A percentile compares a stretch with the other conserved stretches of the same genome.
Evolutionary conservation across 257 asterid species (phyloP).

Genomic region (Cruciata laevipes): DNA sequence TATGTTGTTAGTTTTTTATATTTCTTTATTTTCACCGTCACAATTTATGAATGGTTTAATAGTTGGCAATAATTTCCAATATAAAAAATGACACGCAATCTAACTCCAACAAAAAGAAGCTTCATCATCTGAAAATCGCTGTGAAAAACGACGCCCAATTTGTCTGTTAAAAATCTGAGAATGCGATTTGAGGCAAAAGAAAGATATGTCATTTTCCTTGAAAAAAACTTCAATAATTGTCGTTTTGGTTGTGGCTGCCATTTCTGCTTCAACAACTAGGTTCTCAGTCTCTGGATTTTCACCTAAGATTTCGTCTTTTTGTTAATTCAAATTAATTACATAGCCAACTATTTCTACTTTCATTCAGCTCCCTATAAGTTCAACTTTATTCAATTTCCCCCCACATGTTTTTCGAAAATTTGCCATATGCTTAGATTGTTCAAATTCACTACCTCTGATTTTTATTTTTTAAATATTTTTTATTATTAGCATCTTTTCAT

Average conservation of each 20-base stretch:
- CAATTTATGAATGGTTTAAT: no score
- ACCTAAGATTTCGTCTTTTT: constrained; percentile 1
- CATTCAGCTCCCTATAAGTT: background rate
- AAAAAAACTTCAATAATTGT: constrained; percentile 25
- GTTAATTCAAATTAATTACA: background rate
- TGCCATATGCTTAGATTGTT: no score
- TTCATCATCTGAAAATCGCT: background rate
- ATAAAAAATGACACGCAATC: no score
- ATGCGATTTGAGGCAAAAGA: background rate
- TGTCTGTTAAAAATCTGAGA: background rate
- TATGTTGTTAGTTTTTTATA: no score
- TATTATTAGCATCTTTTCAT: no score
- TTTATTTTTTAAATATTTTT: no score
- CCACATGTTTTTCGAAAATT: background rate
- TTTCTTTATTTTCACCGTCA: no score
- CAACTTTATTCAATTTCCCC: background rate
- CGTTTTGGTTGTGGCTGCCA: constrained; percentile 3
- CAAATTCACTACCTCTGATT: no score
- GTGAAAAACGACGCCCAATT: constrained; percentile 8
- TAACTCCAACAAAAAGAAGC: no score
- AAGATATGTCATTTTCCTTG: constrained; percentile 14
- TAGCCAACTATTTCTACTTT: background rate
- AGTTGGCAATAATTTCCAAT: no score
- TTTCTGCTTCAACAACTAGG: constrained; percentile 11
- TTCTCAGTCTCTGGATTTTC: background rate